Conservation (phyloP, 345 rosid genomes). For the Gossypium herbaceum region DNA sequence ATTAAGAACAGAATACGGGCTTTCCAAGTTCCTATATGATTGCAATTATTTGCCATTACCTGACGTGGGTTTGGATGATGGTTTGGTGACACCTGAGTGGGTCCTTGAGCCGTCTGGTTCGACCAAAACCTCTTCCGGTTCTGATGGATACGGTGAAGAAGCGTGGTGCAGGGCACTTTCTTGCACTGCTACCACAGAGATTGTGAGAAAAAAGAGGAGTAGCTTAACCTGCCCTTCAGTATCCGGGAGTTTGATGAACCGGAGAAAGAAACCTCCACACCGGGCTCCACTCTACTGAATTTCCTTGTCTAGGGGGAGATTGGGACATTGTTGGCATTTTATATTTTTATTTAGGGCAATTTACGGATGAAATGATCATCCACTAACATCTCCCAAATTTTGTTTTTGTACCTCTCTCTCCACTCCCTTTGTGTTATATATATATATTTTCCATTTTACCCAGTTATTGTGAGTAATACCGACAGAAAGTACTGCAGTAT, state of each 20-base stretch:
- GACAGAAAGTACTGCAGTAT: slow-evolving; percentile 1
- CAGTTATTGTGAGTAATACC: neutral
- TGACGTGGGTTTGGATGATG: slow-evolving; percentile 46
- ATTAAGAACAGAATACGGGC: slow-evolving; percentile 49
- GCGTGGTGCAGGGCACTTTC: slow-evolving; percentile 47
- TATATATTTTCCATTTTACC: neutral
- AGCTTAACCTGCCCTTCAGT: slow-evolving; percentile 43
- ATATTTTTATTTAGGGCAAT: slow-evolving; percentile 15
- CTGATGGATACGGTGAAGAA: slow-evolving; percentile 50
- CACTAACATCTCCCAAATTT: slow-evolving; percentile 25
- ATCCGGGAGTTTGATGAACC: slow-evolving; percentile 41
- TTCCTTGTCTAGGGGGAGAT: neutral
- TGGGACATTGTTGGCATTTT: neutral
- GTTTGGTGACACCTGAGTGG: slow-evolving; percentile 52
- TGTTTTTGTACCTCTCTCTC: slow-evolving; percentile 13
- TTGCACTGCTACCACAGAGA: slow-evolving; percentile 63
- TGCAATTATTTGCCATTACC: slow-evolving; percentile 62
- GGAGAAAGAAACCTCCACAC: slow-evolving; percentile 76
- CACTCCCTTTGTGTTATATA: neutral
- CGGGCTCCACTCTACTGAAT: slow-evolving; percentile 76
- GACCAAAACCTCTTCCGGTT: slow-evolving; percentile 51
- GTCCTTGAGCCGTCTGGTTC: slow-evolving; percentile 60
- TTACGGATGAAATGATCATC: slow-evolving; percentile 2
- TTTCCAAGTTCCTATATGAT: slow-evolving; percentile 53
- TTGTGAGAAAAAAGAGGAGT: slow-evolving; percentile 78